These are phyloP conservation scores for Tillandsia leiboldiana DNA, from an alignment of 176 grass and related monocot genomes.

Conservation along the genomic window DNA sequence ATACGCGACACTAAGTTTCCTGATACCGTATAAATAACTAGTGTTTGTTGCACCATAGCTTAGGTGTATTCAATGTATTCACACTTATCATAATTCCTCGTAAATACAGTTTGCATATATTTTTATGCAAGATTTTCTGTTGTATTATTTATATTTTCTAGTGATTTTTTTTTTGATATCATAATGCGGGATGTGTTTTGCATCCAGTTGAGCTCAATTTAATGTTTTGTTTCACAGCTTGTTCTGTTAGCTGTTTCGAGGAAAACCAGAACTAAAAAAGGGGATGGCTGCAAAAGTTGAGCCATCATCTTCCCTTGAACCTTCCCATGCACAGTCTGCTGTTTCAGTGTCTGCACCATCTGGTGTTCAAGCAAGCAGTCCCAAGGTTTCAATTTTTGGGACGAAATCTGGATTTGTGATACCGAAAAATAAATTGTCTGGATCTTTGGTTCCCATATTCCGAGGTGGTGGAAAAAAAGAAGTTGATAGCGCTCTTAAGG, in stretches of 20 bases:
- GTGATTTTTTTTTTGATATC: no score
- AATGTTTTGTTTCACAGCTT: background rate
- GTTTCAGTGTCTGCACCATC: conserved; percentile 5
- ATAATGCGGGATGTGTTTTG: no score
- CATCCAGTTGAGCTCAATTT: no score
- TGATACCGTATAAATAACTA: no score
- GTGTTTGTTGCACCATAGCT: no score
- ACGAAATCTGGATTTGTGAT: conserved; percentile 89
- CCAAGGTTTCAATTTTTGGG: conserved; percentile 55
- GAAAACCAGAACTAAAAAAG: background rate
- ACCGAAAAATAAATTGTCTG: conserved; percentile 89
- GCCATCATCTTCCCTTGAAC: conserved; percentile 22
- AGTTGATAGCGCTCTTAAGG: conserved; percentile 21
- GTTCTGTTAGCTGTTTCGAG: background rate
- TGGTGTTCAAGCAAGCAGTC: conserved; percentile 11
- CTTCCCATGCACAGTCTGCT: conserved; percentile 15
- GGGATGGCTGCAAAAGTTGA: conserved; percentile 54
- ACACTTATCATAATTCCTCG: no score
- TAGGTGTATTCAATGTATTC: no score
- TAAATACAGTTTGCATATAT: no score
- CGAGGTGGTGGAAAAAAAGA: conserved; percentile 43
- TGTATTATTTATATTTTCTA: no score
- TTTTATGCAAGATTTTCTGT: no score
- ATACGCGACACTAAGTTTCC: no score
- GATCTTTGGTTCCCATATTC: conserved; percentile 40